Percentiles rank a stretch among this genome's conserved stretches.
Evolutionary conservation across 179 eudicot species (phyloP).

Genomic region (Silene noctiflora): DNA sequence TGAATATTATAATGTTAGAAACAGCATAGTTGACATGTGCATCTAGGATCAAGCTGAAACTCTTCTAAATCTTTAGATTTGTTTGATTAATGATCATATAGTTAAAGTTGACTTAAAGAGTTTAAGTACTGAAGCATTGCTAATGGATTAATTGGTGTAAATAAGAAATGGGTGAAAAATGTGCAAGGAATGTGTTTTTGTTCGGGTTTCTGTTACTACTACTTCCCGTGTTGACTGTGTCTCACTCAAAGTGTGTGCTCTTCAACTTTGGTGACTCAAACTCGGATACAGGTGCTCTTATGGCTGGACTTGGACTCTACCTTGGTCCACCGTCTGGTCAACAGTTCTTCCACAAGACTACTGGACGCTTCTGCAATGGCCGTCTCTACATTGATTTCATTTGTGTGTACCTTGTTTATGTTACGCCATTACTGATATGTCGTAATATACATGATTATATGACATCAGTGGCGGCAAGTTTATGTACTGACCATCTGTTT

Average conservation of each 20-base stretch:
- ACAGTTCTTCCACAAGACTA: slow-evolving; percentile 35
- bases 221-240: slow-evolving; percentile 16
- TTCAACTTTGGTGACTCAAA: slow-evolving; percentile 41
- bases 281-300: slow-evolving; percentile 36
- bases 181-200: slow-evolving; percentile 1
- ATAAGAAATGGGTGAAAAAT: slow-evolving; percentile 20
- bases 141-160: neutral
- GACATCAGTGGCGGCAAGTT: too few relatives aligned
- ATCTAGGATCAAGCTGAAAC: neutral
- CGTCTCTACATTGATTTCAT: slow-evolving; percentile 39
- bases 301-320: slow-evolving; percentile 36
- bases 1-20: neutral
- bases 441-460: too few relatives aligned
- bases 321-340: slow-evolving; percentile 42
- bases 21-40: neutral
- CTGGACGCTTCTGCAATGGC: slow-evolving; percentile 40
- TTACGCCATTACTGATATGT: neutral
- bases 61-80: neutral
- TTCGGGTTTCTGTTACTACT: slow-evolving; percentile 9
- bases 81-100: slow-evolving; percentile 4
- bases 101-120: slow-evolving; percentile 7
- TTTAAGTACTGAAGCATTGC: slow-evolving; percentile 7
- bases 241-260: slow-evolving; percentile 31
- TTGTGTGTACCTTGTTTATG: slow-evolving; percentile 12
- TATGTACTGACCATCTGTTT: neutral